Evolutionary conservation across 2,329 filamentous ascomycete genomes (phyloP).

Genomic region (Claviceps fusiformis): DNA sequence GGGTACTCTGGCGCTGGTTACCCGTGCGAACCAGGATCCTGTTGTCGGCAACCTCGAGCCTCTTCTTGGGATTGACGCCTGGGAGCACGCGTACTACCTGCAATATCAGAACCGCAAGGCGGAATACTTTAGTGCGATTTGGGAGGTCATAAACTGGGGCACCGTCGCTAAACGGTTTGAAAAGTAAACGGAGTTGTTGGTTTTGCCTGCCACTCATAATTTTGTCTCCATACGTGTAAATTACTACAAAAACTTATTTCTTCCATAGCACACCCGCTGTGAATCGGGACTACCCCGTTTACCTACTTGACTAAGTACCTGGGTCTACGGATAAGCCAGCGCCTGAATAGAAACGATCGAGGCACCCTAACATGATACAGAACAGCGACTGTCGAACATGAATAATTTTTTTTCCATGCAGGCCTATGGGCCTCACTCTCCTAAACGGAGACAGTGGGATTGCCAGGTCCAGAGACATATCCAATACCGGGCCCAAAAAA

Average conservation of each 20-base stretch:
- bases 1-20: slow-evolving; percentile 49
- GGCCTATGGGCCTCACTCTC: too few relatives aligned
- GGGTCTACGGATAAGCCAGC: too few relatives aligned
- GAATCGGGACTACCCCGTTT: not conserved
- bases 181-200: slow-evolving; percentile 22
- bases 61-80: slow-evolving; percentile 80
- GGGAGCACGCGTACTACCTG: slow-evolving; percentile 93
- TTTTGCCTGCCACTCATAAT: not conserved
- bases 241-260: not conserved
- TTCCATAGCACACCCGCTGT: not conserved
- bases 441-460: not conserved
- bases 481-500: not conserved
- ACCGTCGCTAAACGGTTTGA: slow-evolving; percentile 65
- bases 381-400: too few relatives aligned
- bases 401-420: too few relatives aligned
- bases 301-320: too few relatives aligned
- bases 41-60: slow-evolving; percentile 73
- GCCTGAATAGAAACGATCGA: too few relatives aligned
- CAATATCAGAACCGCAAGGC: slow-evolving; percentile 97
- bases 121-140: slow-evolving; percentile 86
- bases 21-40: slow-evolving; percentile 78
- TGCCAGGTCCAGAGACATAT: not conserved
- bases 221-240: slow-evolving; percentile 1
- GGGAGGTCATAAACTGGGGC: slow-evolving; percentile 96
- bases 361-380: too few relatives aligned